Conservation (phyloP, 768 basidiomycete species). For the Cyclocybe cylindracea region DNA sequence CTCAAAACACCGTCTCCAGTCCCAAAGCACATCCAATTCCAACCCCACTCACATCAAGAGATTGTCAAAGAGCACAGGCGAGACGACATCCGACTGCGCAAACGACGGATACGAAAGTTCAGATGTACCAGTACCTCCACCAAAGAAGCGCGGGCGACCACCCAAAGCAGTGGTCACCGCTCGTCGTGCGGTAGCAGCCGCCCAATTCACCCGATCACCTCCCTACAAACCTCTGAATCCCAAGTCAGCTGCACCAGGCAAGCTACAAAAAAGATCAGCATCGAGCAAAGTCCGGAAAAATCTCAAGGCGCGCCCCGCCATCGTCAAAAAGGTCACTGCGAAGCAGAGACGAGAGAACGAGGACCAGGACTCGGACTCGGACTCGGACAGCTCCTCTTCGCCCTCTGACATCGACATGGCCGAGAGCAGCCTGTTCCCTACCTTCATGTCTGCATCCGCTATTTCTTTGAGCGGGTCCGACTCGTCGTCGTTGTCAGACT, state of each 20-base stretch:
- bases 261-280: slow-evolving; percentile 13
- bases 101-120: slow-evolving; percentile 31
- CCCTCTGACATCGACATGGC: slow-evolving; percentile 38
- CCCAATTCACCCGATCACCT: slow-evolving; percentile 4
- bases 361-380: too few relatives aligned
- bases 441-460: slow-evolving; percentile 67
- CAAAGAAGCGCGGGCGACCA: slow-evolving; percentile 59
- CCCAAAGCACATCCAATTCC: background rate
- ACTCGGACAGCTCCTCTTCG: slow-evolving; percentile 29
- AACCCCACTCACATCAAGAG: slow-evolving; percentile 16
- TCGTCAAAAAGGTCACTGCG: slow-evolving; percentile 18
- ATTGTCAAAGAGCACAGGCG: slow-evolving; percentile 24
- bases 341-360: slow-evolving; percentile 11
- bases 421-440: slow-evolving; percentile 52
- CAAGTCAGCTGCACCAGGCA: slow-evolving; percentile 16
- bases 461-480: slow-evolving; percentile 51
- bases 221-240: slow-evolving; percentile 13
- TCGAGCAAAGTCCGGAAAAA: slow-evolving; percentile 18
- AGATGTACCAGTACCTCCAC: slow-evolving; percentile 17
- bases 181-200: slow-evolving; percentile 22
- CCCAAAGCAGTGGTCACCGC: slow-evolving; percentile 45
- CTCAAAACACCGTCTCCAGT: slow-evolving; percentile 33
- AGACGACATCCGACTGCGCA: slow-evolving; percentile 42
- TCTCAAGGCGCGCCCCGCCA: slow-evolving; percentile 25
- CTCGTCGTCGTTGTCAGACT: slow-evolving; percentile 47